phyloP scores from a whole-genome alignment of 495 filamentous ascomycete species.

The Trypethelium eluteriae region DNA sequence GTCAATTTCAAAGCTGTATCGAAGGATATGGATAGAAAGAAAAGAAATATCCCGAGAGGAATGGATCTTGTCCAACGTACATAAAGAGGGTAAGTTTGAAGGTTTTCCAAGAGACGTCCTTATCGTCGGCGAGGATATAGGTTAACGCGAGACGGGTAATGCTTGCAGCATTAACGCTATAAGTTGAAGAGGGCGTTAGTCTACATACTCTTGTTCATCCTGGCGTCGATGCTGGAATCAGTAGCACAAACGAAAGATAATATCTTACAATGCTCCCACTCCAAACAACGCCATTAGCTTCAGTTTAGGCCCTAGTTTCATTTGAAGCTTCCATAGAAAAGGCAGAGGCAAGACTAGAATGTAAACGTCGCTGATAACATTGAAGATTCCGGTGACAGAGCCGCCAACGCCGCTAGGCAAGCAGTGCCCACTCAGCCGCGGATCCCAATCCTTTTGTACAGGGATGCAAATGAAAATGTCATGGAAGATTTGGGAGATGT shows the following conservation, averaged over 20 bases:
- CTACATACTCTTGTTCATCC: no score
- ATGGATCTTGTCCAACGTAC: no score
- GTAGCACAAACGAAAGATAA: neutral
- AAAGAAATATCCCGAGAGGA: no score
- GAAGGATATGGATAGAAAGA: no score
- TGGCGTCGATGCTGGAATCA: no score
- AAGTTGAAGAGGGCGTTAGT: neutral
- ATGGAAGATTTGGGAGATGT: neutral
- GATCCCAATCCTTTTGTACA: neutral
- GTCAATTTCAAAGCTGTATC: neutral
- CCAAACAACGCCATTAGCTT: neutral
- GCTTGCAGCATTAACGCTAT: neutral
- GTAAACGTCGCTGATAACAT: neutral
- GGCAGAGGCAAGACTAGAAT: neutral
- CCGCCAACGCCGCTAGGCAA: neutral
- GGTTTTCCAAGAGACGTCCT: neutral
- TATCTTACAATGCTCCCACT: neutral
- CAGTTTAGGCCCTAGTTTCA: neutral
- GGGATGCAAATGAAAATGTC: constrained; percentile 5
- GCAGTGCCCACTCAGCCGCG: neutral
- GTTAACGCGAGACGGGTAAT: neutral
- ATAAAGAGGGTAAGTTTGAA: neutral
- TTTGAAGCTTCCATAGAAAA: neutral
- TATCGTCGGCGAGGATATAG: neutral
- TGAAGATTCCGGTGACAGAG: neutral